Percentiles rank a stretch among this genome's conserved stretches.
Conservation (phyloP, 768 basidiomycete genomes). For the Boletus rubescentipes region DNA sequence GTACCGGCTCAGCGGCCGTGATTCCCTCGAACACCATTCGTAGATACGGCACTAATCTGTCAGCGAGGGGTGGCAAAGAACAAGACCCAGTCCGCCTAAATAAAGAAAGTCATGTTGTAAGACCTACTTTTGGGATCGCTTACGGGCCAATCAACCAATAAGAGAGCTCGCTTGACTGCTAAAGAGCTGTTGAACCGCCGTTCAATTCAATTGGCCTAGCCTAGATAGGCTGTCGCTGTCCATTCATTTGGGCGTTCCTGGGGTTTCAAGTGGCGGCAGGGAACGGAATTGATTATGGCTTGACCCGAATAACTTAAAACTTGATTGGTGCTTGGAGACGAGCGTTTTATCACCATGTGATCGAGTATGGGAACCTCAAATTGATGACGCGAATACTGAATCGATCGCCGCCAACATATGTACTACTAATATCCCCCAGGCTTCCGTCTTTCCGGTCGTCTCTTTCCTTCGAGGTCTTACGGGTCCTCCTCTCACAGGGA, state of each 20-base stretch:
- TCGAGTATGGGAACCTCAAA: constrained; percentile 18
- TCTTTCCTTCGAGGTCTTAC: constrained; percentile 8
- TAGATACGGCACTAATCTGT: too few relatives aligned
- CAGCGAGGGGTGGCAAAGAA: too few relatives aligned
- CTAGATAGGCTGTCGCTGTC: neutral
- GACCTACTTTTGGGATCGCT: too few relatives aligned
- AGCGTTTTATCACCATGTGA: constrained; percentile 26
- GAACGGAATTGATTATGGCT: neutral
- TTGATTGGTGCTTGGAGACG: constrained; percentile 11
- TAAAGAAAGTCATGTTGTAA: too few relatives aligned
- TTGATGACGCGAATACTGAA: constrained; percentile 13
- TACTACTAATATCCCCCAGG: constrained; percentile 7
- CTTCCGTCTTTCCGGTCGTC: neutral
- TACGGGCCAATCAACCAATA: too few relatives aligned
- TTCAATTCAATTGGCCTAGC: too few relatives aligned
- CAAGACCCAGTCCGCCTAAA: too few relatives aligned
- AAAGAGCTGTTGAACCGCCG: too few relatives aligned
- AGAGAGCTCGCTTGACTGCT: too few relatives aligned
- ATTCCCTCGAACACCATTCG: neutral
- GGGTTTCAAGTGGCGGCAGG: neutral
- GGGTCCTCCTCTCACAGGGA: neutral
- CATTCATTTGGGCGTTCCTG: neutral
- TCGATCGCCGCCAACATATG: constrained; percentile 13
- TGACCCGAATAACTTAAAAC: neutral
- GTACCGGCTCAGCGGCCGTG: neutral